A percentile compares a stretch with the other conserved stretches of the same genome.
These are phyloP conservation scores for Myriangium duriaei DNA, from an alignment of 2,329 filamentous ascomycete genomes.

Conservation along the genomic window DNA sequence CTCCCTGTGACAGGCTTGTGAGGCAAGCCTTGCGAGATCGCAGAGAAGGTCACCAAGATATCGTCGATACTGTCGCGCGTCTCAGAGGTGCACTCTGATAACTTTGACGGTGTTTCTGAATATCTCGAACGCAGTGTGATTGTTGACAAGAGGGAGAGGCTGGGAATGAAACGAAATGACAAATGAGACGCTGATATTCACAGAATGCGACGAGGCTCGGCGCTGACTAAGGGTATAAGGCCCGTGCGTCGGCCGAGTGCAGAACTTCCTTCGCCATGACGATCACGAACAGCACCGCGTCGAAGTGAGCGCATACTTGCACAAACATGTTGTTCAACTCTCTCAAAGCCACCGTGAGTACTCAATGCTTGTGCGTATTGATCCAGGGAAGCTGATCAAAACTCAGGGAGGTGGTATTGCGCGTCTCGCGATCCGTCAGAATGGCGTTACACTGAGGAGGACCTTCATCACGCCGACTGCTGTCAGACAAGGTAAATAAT, in stretches of 20 bases:
- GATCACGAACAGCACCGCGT: background rate
- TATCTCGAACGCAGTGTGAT: conserved; percentile 7
- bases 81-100: conserved; percentile 4
- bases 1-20: conserved; percentile 33
- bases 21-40: conserved; percentile 15
- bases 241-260: background rate
- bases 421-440: conserved; percentile 47
- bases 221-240: conserved; percentile 5
- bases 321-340: conserved; percentile 47
- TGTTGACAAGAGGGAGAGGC: conserved; percentile 1
- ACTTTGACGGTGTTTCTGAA: background rate
- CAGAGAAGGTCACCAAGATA: conserved; percentile 23
- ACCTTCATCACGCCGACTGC: conserved; percentile 51
- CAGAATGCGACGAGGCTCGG: background rate
- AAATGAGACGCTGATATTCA: background rate
- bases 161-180: background rate
- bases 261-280: background rate
- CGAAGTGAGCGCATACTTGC: background rate
- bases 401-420: conserved; percentile 47
- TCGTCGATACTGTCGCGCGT: conserved; percentile 1
- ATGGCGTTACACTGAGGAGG: conserved; percentile 43
- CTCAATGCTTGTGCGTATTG: background rate
- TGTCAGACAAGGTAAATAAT: conserved; percentile 46
- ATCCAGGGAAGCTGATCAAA: conserved; percentile 15
- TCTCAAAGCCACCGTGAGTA: conserved; percentile 46